Evolutionary conservation across 345 rosid species (phyloP), one percentile per base, ranked within the genome.

Genomic region (Pistacia vera): DNA sequence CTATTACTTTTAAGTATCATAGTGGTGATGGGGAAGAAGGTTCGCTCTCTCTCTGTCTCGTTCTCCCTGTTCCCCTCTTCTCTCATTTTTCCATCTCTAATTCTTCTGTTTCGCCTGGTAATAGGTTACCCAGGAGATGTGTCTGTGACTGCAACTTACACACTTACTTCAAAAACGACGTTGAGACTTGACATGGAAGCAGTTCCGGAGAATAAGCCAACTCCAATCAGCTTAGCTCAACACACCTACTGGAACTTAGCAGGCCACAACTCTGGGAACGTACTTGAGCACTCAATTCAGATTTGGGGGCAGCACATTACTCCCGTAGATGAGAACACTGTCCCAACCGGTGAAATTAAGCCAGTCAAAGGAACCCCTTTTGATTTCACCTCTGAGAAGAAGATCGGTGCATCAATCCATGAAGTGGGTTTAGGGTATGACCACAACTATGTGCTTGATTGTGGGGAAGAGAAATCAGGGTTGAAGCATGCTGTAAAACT

Each of bases 171-270:
- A 77, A 83, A 77, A 54, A 88, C 90, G 1, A 84, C 93, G 3
- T 73, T 95, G 93, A 88, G 92, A 82, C 97, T 95, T 8, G 93
- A 95, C 84, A 95, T 95, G 98, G 95, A 93, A 79, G 99, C 95
- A 20, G 83, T 90, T 74, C 83, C 97, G 0, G 88, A 87, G 80
- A 88, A 85, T 79, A 90, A 87, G 83, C 90, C 93, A 33, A 92
- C 98, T 78, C 99, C 93, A 8, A 86, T 95, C 55, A 93, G 61
- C 83, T 85, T 95, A 81, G 99, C 98, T 62, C 99, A 95, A 72
- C 99, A 93, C 80, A 93, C 97, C 18, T 95, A 95, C 82, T 95
- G 98, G 98, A 93, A 93, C 90, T 78, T 95, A 58, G 88, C 91
- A 0, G 99, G 99, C 41, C 98, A 95, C 75, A 72, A 87, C 86